Base-by-base conservation (phyloP, 2,329 filamentous ascomycete species). In the Penicillium corylophilum region DNA sequence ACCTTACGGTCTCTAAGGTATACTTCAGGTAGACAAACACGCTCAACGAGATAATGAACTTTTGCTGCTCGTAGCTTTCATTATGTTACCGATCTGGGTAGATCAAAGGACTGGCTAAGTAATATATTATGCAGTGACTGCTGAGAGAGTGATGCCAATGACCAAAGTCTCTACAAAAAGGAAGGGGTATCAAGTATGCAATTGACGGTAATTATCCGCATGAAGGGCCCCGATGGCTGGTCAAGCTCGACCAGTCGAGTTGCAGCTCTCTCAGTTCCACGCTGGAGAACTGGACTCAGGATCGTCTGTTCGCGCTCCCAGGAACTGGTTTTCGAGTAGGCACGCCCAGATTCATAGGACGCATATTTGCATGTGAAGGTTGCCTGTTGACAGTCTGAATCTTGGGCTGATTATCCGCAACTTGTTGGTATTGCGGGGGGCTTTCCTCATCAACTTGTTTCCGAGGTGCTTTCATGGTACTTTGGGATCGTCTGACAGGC, bases 251-350 rank as follows among this genome's bases (percentile, higher is more conserved):
- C 10, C 35, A 22, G 16, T 38, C 35, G 16, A 38, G 16, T 24
- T 26, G 24, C 22, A 16, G 9, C 22, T 42, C n/a, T 20, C 5
- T n/a, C 22, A 24, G 22, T 16, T 26, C 39, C 6, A 16, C 5
- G 20, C 20, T 26, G 26, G 7, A 26, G 6, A 42, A 24, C 22
- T 18, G 9, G 9, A 9, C 26, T 35, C 38, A 50, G 12, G 35
- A 16, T 35, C 20, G 42, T 31, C 20, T 43, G 15, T 47, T 42
- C 10, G 56, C 44, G 41, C 56, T 67, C n/a, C 64, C 56, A 13
- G 70, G 71, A 9, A 74, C 70, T 15, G 71, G 71, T 50, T 72
- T 73, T 44, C 71, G 61, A 42, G 53, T 68, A 5, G 71, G 71
- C 13, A 73, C 68, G 36, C 70, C 71, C 15, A 72, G 60, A 44